Evolutionary conservation across 768 basidiomycete species (phyloP).

Genomic region (Suillus plorans): DNA sequence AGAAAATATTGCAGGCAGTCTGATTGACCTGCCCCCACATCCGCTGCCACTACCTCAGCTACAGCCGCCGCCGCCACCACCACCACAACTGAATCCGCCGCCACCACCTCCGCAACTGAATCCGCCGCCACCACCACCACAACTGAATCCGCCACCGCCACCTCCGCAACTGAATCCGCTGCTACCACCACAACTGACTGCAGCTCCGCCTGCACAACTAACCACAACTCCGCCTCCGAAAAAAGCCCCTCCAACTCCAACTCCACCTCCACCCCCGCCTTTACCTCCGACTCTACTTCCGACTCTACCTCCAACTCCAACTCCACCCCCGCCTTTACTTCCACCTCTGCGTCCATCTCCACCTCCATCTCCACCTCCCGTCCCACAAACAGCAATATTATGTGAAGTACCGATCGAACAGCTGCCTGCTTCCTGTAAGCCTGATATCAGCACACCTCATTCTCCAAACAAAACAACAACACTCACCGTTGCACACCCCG

Average conservation of each 20-base stretch:
- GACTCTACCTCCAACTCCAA: too few species aligned
- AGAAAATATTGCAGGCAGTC: neutral
- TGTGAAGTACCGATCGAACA: neutral
- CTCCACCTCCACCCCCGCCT: too few species aligned
- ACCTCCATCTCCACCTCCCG: neutral
- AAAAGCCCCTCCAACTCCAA: too few species aligned
- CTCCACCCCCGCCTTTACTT: neutral
- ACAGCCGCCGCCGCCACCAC: too few species aligned
- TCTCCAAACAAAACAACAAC: neutral
- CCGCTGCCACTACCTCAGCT: neutral
- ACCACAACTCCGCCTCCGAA: too few species aligned
- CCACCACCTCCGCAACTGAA: too few species aligned
- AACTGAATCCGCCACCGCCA: too few species aligned
- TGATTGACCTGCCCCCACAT: neutral
- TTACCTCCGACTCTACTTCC: too few species aligned
- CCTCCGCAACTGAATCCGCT: too few species aligned
- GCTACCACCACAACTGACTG: too few species aligned
- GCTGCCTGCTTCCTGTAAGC: neutral
- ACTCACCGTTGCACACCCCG: slow-evolving; percentile 9
- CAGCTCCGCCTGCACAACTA: neutral
- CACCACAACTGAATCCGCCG: too few species aligned
- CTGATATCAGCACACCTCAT: neutral
- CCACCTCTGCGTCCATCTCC: slow-evolving; percentile 21
- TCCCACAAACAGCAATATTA: neutral
- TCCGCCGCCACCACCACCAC: too few species aligned